A percentile compares a stretch with the other conserved stretches of the same genome.
Conservation (phyloP, 306 rosid species). For the Boehmeria nivea region DNA sequence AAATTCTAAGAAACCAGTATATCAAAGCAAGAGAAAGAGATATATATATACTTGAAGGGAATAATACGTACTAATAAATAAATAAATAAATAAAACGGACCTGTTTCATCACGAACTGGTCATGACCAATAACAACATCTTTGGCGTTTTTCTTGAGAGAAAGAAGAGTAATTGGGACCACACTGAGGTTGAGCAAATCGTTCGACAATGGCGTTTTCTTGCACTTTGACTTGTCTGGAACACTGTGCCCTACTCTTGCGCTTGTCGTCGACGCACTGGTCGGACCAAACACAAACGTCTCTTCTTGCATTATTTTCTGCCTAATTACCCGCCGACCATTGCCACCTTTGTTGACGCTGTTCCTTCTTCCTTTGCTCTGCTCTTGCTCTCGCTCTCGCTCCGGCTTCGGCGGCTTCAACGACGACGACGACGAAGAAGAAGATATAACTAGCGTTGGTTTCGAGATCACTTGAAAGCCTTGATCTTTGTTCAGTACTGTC, state of each 20-base stretch:
- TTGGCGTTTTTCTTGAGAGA: constrained; percentile 35
- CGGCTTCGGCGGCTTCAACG: neutral
- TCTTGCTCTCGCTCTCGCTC: constrained; percentile 10
- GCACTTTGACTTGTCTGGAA: constrained; percentile 35
- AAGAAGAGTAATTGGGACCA: constrained; percentile 37
- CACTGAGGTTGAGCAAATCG: constrained; percentile 39
- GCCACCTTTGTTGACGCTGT: neutral
- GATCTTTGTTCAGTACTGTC: too few relatives aligned
- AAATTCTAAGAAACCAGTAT: too few relatives aligned
- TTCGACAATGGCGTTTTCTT: constrained; percentile 51
- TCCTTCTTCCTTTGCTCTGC: constrained; percentile 11
- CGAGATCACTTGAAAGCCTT: constrained; percentile 15
- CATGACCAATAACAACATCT: constrained; percentile 3
- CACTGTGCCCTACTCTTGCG: neutral
- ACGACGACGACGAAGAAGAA: neutral
- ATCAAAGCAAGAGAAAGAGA: too few relatives aligned
- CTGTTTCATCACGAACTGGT: constrained; percentile 26
- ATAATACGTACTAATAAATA: too few relatives aligned
- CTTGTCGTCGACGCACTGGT: constrained; percentile 10
- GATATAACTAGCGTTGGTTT: constrained; percentile 9
- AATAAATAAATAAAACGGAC: too few relatives aligned
- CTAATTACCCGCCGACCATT: constrained; percentile 11
- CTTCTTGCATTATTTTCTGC: constrained; percentile 54
- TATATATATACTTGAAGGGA: too few relatives aligned
- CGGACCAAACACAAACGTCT: constrained; percentile 52